Evolutionary conservation across 2,329 filamentous ascomycete genomes (phyloP), one percentile per base, ranked within the genome.

Genomic region (Lachnellula willkommii): DNA sequence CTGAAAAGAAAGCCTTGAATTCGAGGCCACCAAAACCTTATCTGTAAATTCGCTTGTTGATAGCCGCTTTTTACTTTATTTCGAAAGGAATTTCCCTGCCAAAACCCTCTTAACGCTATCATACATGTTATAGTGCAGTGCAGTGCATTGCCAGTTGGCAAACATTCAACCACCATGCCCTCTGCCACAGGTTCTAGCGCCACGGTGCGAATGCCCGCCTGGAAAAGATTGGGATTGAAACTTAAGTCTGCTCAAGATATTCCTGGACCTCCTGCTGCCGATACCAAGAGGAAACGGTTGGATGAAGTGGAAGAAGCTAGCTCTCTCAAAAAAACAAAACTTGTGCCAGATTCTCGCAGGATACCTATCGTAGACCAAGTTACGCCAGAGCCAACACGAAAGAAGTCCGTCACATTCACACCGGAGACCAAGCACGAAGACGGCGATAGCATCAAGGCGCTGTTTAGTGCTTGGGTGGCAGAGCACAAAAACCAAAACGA

Each of bases 351-450:
- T 40, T 36, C 26, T 46, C 46, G 26, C 37, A 47, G 51, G 47
- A 43, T 52, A 52, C 24, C 60, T 15, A 45, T 53, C 47, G 48
- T 59, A 52, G 53, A 63, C 61, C 61, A 68, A 64, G 54, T 56
- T 28, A 67, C 65, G 39, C 65, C 66, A 12, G 57, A 57, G 22
- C 52, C 65, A 28, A 59, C 56, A 52, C 66, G 66, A 40, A 73
- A 73, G 59, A 86, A 87, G 67, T 83, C 80, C 4, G 84, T 88
- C 8, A 79, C 82, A 1, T 88, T 88, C 66, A 80, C 83, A 1
- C 75, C 80, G 7, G 83, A 85, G 50, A 84, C 82, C 3, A 86
- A 87, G 66, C 72, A 69, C 6, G 70, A 77, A 47, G 82, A 86
- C 68, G 81, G 79, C 20, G 75, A 78, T 57, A 81, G 75, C 54